Evolutionary conservation across 371 early-diverging fungal species (phyloP), one percentile per base, ranked within the genome.

Genomic region (Mortierella sp.): DNA sequence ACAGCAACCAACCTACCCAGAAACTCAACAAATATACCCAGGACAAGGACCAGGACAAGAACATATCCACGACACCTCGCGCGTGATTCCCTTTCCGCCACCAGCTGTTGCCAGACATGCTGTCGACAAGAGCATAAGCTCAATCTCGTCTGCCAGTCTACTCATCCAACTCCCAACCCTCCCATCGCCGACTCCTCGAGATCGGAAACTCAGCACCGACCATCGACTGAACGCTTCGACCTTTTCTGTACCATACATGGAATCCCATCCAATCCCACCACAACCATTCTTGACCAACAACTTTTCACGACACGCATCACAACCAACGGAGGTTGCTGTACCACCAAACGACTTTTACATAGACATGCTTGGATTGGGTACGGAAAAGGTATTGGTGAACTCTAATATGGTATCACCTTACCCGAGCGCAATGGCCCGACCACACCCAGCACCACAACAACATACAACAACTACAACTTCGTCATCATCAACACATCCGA

Each of bases 271-370:
- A 41, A 24, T 68, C 68, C 68, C 41, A 24, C 24, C 11, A 7
- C 68, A 68, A 24, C 11, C 68, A 41, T 21, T 7, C 3, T 21
- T 38, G 32, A 6, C 38, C 6, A 35, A 63, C 32, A 18, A 1
- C 35, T 18, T 63, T 63, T 63, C 63, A 63, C 35, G 63, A 63
- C 32, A 63, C 18, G 63, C 68, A 24, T 21, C 43, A 68, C 24
- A 18, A 10, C 38, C 68, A 21, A 68, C 38, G 38, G 68, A 68
- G 24, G 24, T 41, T 10, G 21, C 68, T 10, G 68, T 68, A 10
- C 21, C 41, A 21, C 68, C 72, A 11, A 72, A 54, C 12, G 72
- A 51, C 11, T 72, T 72, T 51, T 72, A 72, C 51, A 51, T 72
- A 6, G 72, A 72, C 51, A 72, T 72, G 72, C 51, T 72, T 24